These are phyloP conservation scores for Sporothrix schenckii DNA, from an alignment of 2,329 filamentous ascomycete genomes.

Conservation along the genomic window DNA sequence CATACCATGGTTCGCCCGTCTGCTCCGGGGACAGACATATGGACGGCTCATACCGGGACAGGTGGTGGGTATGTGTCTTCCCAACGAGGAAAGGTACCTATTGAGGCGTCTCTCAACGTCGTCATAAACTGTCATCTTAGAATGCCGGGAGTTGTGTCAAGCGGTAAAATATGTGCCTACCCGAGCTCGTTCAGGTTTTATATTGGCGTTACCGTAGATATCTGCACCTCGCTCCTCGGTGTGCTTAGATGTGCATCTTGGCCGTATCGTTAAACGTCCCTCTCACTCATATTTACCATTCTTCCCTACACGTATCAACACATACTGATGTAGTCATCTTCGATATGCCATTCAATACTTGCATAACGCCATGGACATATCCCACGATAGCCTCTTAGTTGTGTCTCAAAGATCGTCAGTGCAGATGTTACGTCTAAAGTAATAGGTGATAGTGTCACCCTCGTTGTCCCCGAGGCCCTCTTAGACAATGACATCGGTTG, in stretches of 20 bases:
- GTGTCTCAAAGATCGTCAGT: neutral
- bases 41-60: constrained; percentile 10
- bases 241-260: neutral
- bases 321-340: neutral
- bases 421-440: too few species aligned
- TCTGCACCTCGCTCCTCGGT: neutral
- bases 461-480: too few species aligned
- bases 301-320: neutral
- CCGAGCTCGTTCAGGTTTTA: neutral
- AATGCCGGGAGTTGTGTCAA: neutral
- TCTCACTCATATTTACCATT: neutral
- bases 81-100: neutral
- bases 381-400: neutral
- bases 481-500: neutral
- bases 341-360: neutral
- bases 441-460: too few species aligned
- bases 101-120: neutral
- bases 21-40: neutral
- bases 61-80: neutral
- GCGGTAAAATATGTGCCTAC: constrained; percentile 1
- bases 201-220: neutral
- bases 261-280: neutral
- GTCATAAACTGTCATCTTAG: neutral
- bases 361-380: neutral
- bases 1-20: neutral